Evolutionary conservation across 176 grass and related monocot species (phyloP).

Genomic region (Eragrostis nindensis): DNA sequence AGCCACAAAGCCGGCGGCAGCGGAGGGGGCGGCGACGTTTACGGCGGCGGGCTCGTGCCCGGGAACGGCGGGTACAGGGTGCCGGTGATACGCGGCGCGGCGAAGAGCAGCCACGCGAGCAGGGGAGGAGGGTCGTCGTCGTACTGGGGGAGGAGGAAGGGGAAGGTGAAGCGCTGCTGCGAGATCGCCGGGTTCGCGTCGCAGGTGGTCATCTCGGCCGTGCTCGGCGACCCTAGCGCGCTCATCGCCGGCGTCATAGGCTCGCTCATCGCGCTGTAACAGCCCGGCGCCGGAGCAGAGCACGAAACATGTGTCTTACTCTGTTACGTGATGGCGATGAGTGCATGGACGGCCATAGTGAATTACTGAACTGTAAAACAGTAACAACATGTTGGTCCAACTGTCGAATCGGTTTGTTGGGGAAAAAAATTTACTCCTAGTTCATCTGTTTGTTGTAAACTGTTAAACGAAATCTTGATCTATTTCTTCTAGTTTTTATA

Average conservation of each 20-base stretch:
- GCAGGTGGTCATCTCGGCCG: conserved; percentile 93
- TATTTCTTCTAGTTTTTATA: too few species aligned
- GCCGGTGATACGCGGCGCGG: conserved; percentile 69
- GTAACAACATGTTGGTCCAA: too few species aligned
- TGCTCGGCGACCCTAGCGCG: conserved; percentile 90
- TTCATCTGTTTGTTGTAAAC: too few species aligned
- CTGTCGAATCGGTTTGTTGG: too few species aligned
- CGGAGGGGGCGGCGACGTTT: background rate
- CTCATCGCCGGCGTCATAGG: conserved; percentile 93
- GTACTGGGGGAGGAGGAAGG: conserved; percentile 62
- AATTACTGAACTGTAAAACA: background rate
- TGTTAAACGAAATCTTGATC: too few species aligned
- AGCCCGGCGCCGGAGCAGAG: background rate
- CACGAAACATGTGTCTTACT: too few species aligned
- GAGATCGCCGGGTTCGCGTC: conserved; percentile 84
- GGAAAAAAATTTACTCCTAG: too few species aligned
- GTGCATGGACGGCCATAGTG: background rate
- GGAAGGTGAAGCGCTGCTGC: conserved; percentile 93
- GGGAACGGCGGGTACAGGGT: conserved; percentile 56
- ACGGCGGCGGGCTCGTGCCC: conserved; percentile 33
- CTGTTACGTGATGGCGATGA: too few species aligned
- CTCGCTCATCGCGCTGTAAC: conserved; percentile 68
- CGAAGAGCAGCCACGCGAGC: conserved; percentile 71
- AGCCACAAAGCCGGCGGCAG: conserved; percentile 10
- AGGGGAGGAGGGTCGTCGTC: conserved; percentile 41